Conservation (phyloP, 495 filamentous ascomycete species). For the Penicillium chermesinum region DNA sequence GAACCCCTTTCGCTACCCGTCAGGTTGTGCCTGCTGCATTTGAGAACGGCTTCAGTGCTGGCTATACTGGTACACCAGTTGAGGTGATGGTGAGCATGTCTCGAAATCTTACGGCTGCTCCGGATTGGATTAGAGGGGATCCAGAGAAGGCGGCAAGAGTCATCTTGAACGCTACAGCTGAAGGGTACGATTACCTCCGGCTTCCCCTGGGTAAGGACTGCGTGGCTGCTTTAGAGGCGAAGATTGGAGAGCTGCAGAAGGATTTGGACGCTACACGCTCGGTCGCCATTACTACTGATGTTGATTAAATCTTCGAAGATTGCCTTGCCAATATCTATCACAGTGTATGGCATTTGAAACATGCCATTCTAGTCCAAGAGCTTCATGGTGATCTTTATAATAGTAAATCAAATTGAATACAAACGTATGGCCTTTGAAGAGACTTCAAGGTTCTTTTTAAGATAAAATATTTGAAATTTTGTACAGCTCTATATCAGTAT, state of each 20-base stretch:
- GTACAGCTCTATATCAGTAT: no score
- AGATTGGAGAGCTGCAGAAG: constrained; percentile 15
- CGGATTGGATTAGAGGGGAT: constrained; percentile 12
- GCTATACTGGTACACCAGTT: constrained; percentile 34
- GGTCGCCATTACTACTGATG: not conserved
- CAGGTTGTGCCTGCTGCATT: constrained; percentile 3
- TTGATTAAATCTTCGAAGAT: not conserved
- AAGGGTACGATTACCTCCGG: constrained; percentile 10
- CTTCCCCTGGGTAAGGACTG: constrained; percentile 20
- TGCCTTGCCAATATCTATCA: no score
- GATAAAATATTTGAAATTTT: no score
- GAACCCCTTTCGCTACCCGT: constrained; percentile 38
- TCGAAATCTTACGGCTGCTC: not conserved
- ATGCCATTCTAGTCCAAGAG: no score
- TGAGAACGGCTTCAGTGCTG: constrained; percentile 25
- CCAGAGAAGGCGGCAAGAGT: constrained; percentile 17
- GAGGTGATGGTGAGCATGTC: constrained; percentile 28
- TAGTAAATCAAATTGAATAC: no score
- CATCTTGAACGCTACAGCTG: constrained; percentile 7
- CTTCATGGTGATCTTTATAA: no score
- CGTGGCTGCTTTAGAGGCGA: constrained; percentile 17
- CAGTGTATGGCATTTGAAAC: no score
- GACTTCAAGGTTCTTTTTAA: no score
- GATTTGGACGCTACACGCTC: constrained; percentile 8
- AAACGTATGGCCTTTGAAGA: no score